Evolutionary conservation across 202 grass and related monocot genomes (phyloP), one percentile per base, ranked within the genome.

Genomic region (Musa balbisiana): DNA sequence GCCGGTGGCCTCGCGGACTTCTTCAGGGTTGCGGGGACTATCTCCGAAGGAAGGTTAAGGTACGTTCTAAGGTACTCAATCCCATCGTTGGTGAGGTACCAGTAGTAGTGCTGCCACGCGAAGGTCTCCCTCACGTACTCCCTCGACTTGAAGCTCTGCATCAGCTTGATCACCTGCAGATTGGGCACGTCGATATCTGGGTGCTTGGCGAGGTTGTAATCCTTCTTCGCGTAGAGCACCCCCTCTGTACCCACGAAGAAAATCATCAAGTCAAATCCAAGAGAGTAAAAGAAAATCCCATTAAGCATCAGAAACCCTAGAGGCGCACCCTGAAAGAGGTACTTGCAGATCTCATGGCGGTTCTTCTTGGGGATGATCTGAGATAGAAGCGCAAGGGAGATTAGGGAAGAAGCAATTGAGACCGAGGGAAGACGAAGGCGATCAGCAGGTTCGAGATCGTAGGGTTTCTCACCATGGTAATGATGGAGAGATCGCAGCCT

Each of bases 301-400:
- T 1, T 43, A 43, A 43, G 33, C 33, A 43, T 43, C 1, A 43
- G 4, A 43, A 43, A 43, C 33, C 33, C 65, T 26, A 11, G 8
- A 53, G 6, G 13, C 76, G 15, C 8, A 97, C 93, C 93, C 52
- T 91, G 77, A 88, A 97, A 97, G 93, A 97, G 90, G 88, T 93
- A 97, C 88, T 93, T 97, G 93, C 88, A 93, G 86, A 97, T 93
- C 84, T 91, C 88, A 80, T 89, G 84, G 78, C 93, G 93, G 63
- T 97, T 97, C 82, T 97, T 97, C 90, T 97, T 97, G 76, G 93
- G 55, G 76, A 97, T 97, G 82, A 97, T 97, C 93, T 97, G 84
- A 11, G 64, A 26, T 6, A 49, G 29, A 60, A 58, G 56, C 27
- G 13, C 64, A 43, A 0, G 25, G 33, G 13, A 67, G 27, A 67